Conservation (phyloP, 176 grass and related monocot species). For the Bothriochloa decipiens region DNA sequence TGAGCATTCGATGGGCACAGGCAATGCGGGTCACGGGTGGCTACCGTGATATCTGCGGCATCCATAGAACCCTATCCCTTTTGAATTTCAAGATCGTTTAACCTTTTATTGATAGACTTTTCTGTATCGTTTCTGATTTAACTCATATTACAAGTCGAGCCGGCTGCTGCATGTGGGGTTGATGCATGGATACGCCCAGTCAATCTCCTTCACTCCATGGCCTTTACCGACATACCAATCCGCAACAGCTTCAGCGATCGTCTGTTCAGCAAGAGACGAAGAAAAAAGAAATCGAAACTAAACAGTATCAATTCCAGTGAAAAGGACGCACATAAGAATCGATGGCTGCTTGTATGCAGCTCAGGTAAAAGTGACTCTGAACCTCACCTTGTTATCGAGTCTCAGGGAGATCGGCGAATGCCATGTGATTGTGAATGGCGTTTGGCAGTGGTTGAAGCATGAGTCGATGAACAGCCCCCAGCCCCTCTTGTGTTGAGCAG, state of each 20-base stretch:
- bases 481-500: constrained; percentile 19
- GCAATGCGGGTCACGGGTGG: too few relatives aligned
- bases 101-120: neutral
- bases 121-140: neutral
- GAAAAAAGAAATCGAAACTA: neutral
- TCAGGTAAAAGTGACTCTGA: neutral
- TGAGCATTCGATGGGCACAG: too few relatives aligned
- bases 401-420: constrained; percentile 42
- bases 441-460: constrained; percentile 78
- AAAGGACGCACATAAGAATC: neutral
- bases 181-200: constrained; percentile 58
- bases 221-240: constrained; percentile 66
- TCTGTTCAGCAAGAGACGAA: constrained; percentile 27
- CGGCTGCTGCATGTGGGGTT: constrained; percentile 57
- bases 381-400: constrained; percentile 47
- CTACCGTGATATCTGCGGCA: too few relatives aligned
- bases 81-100: neutral
- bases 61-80: neutral
- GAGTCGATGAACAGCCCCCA: constrained; percentile 74
- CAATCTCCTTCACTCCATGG: constrained; percentile 43
- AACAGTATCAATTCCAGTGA: neutral
- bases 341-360: too few relatives aligned
- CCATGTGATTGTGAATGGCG: constrained; percentile 43
- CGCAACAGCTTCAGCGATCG: constrained; percentile 57
- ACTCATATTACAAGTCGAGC: neutral